Evolutionary conservation across 2,329 filamentous ascomycete species (phyloP), one percentile per base, ranked within the genome.

Genomic region (Aspergillus fructus): DNA sequence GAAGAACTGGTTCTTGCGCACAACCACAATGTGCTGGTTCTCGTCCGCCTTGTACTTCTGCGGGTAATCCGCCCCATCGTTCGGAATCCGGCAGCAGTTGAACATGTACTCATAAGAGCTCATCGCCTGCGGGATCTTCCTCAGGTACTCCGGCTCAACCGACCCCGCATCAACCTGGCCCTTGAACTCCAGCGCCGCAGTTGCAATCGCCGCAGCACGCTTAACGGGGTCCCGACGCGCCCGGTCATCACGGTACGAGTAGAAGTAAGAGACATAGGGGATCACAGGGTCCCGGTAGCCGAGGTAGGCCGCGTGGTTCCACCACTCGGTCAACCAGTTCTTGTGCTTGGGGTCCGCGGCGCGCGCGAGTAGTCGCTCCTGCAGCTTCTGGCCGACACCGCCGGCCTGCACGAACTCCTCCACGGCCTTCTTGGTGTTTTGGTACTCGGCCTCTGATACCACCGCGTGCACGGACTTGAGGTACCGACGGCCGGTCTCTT

Each of bases 41-140:
- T 89, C 84, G 59, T 85, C 78, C 58, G 85, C 77, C 11, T 87
- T 78, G 77, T 89, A 96, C 78, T 97, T 97, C 72, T 89, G 81
- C 9, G 90, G 89, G 71, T 91, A 86, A 73, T 99, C 94, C 34
- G 87, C 84, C 12, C 91, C 89, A 69, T 88, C 89, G 53, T 89
- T 89, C 30, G 93, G 89, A 41, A 97, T 87, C 66, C 94, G 89
- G 76, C 86, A 90, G 76, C 85, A 87, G 78, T 99, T 97, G 85
- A 99, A 99, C 94, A 99, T 99, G 85, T 88, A 97, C 79, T 96
- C 83, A 81, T 97, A 97, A 72, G 91, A 94, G 81, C 92, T 92
- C 94, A 99, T 99, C 76, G 93, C 94, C 71, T 97, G 93, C 59
- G 94, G 94, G 59, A 96, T 84, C 78, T 92, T 93, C 82, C 96